Conservation (phyloP, 164 flowering plant species). For the Aristolochia contorta region DNA sequence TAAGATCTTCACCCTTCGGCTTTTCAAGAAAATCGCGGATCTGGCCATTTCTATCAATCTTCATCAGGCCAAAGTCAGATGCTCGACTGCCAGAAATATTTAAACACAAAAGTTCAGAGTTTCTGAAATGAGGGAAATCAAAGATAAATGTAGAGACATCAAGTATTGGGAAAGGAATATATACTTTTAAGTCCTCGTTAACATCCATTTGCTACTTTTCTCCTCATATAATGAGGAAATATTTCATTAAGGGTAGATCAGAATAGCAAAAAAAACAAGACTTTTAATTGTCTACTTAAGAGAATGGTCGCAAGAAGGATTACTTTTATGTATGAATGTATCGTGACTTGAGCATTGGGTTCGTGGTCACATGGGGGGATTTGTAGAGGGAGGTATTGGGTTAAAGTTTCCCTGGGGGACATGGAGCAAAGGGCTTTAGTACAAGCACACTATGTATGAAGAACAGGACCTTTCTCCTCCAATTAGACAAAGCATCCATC, state of each 20-base stretch:
- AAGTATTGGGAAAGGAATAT: neutral
- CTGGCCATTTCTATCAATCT: conserved; percentile 60
- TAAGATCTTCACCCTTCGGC: conserved; percentile 59
- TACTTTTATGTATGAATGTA: no score
- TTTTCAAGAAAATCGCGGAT: conserved; percentile 64
- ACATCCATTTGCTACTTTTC: neutral
- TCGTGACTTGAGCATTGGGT: no score
- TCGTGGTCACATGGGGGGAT: no score
- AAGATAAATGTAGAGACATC: neutral
- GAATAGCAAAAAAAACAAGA: neutral
- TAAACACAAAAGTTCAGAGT: neutral
- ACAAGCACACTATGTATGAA: no score
- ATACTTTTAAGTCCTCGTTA: neutral
- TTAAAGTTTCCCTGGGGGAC: no score
- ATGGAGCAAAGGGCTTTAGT: no score
- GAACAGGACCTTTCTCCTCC: no score
- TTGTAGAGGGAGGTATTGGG: no score
- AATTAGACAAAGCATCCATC: no score
- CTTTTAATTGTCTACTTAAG: no score
- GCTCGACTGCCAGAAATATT: conserved; percentile 51
- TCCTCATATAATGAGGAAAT: neutral
- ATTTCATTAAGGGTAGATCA: neutral
- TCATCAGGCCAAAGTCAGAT: conserved; percentile 82
- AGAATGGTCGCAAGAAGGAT: no score
- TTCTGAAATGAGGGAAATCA: neutral